These are phyloP conservation scores for Rubia yunnanensis DNA, from an alignment of 257 asterid genomes.

Conservation along the genomic window DNA sequence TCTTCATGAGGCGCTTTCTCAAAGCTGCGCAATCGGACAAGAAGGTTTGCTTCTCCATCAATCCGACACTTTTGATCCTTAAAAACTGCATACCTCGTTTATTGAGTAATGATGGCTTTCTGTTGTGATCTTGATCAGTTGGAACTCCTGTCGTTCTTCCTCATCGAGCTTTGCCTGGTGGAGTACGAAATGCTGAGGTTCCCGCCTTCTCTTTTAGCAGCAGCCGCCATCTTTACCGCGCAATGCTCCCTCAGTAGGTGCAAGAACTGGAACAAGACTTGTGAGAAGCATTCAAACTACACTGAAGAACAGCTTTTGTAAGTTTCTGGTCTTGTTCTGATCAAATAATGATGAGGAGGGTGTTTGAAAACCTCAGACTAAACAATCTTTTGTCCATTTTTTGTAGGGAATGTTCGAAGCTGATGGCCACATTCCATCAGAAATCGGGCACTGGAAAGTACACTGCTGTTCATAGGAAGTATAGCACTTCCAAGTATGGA, in stretches of 20 bases:
- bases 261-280: constrained; percentile 58
- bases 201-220: constrained; percentile 79
- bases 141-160: constrained; percentile 70
- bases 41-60: constrained; percentile 31
- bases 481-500: constrained; percentile 32
- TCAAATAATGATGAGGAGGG: background rate
- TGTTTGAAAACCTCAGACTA: background rate
- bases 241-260: constrained; percentile 46
- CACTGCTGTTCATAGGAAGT: constrained; percentile 29
- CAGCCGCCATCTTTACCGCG: constrained; percentile 85
- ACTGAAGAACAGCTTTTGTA: constrained; percentile 59
- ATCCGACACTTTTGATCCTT: too few relatives aligned
- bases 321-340: constrained; percentile 15
- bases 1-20: constrained; percentile 74
- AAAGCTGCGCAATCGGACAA: constrained; percentile 75
- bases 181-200: constrained; percentile 74
- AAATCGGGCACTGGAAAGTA: constrained; percentile 31
- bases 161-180: constrained; percentile 71
- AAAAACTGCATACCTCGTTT: background rate
- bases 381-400: background rate
- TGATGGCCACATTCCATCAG: constrained; percentile 35
- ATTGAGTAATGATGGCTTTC: background rate
- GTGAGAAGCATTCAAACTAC: constrained; percentile 52
- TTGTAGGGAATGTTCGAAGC: constrained; percentile 34
- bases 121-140: constrained; percentile 38